These are phyloP conservation scores for Bipolaris gigantea DNA, from an alignment of 2,329 filamentous ascomycete genomes.

Conservation along the genomic window DNA sequence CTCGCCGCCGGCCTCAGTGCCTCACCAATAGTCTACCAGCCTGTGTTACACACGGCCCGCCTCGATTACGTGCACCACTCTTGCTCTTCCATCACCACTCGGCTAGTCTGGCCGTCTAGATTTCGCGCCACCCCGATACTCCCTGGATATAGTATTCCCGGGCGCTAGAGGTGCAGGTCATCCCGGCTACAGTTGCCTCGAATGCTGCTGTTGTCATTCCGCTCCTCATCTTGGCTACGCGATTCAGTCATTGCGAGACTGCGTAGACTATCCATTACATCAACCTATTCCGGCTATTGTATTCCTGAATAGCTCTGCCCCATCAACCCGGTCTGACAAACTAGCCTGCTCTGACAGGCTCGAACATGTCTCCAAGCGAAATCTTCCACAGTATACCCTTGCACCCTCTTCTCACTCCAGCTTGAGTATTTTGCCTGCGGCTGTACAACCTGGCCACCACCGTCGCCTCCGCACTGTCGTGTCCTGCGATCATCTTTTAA, in stretches of 20 bases:
- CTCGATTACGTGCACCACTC: constrained; percentile 3
- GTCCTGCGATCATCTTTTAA: constrained; percentile 1
- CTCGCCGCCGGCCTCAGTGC: background rate
- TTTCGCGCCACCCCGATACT: background rate
- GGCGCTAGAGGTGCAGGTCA: constrained; percentile 8
- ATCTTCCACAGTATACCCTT: constrained; percentile 11
- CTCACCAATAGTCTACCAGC: background rate
- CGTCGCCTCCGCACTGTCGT: constrained; percentile 4
- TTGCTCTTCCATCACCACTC: background rate
- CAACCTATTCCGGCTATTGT: constrained; percentile 13
- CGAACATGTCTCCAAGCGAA: constrained; percentile 20
- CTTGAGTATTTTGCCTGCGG: constrained; percentile 9
- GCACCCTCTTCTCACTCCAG: constrained; percentile 5
- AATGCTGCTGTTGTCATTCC: constrained; percentile 16
- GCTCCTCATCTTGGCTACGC: constrained; percentile 9
- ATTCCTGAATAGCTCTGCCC: constrained; percentile 8
- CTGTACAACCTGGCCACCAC: constrained; percentile 2
- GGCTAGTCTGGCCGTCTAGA: constrained; percentile 4
- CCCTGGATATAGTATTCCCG: background rate
- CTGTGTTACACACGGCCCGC: background rate
- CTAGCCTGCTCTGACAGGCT: constrained; percentile 18
- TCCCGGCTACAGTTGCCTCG: constrained; percentile 13
- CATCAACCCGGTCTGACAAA: constrained; percentile 13
- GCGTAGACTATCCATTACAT: constrained; percentile 12
- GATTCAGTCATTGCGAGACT: constrained; percentile 15